Evolutionary conservation across 31 red algal species (phyloP), one percentile per base, ranked within the genome.

Genomic region (Porphyra umbilicalis): DNA sequence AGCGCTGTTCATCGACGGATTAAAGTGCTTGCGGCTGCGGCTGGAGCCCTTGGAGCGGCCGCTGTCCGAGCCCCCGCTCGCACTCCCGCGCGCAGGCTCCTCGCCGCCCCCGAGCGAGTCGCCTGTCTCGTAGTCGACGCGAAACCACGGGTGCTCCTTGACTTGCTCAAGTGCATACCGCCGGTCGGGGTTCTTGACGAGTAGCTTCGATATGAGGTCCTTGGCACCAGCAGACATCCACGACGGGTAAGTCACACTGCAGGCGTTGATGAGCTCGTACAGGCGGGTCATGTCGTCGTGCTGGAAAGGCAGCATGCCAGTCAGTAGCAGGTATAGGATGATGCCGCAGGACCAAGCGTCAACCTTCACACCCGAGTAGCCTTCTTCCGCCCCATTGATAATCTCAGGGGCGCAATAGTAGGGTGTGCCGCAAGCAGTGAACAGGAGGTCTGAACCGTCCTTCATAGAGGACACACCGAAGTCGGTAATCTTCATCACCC

Each of bases 141-240:
- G 86, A 34, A 97, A 98, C 95, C 95, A 98, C 20, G 89, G 68
- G 82, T 88, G 85, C 13, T 77, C 37, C 76, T 83, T 86, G 42
- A 80, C 76, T 75, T 85, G 75, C 42, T 88, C 81, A 25, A 91
- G 83, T 7, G 39, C 78, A 6, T 82, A 68, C 30, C 82, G 39
- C 75, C 80, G 81, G 31, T 82, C 87, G 25, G 93, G 89, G 36
- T 87, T 75, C 37, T 82, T 83, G 35, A 76, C 77, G 32, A 92
- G 82, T 18, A 85, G 79, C 34, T 40, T 68, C 76, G 81, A 32
- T 10, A 88, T 81, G 37, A 92, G 85, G 34, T 92, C 89, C 30
- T 77, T 81, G 35, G 86, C 86, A 32, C 33, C 79, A 35, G 33
- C 85, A 0, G 86, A 40, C 39, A 88, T 34, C 76, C 77, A 86